Evolutionary conservation across 2,329 filamentous ascomycete genomes (phyloP).

Genomic region (Blastomyces silverae): DNA sequence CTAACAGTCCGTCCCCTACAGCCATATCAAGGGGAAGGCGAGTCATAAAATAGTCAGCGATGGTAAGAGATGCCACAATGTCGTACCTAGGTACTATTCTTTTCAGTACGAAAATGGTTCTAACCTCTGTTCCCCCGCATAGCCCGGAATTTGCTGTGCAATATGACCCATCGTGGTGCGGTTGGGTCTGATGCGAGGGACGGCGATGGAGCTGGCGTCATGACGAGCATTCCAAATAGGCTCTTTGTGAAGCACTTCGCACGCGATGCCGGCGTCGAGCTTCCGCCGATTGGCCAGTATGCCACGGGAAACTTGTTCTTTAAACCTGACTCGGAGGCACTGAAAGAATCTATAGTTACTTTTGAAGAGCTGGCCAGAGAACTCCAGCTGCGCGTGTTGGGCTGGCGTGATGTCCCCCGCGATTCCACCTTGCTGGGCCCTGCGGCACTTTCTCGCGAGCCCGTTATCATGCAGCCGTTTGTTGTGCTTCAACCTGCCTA

Average conservation of each 20-base stretch:
- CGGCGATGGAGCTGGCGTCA: conserved; percentile 96
- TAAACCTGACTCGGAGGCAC: conserved; percentile 85
- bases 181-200: conserved; percentile 97
- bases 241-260: conserved; percentile 99
- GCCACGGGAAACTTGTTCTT: conserved; percentile 97
- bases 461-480: conserved; percentile 90
- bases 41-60: conserved; percentile 99
- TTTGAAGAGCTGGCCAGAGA: conserved; percentile 91
- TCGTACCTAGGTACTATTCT: conserved; percentile 9
- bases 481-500: conserved; percentile 82
- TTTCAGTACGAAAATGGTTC: conserved; percentile 16
- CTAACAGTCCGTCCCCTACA: conserved; percentile 33
- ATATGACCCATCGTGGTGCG: conserved; percentile 99
- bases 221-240: conserved; percentile 97
- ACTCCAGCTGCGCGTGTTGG: conserved; percentile 80
- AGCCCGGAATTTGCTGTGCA: conserved; percentile 93
- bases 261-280: conserved; percentile 76
- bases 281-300: conserved; percentile 87
- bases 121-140: conserved; percentile 29
- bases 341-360: conserved; percentile 82
- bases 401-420: conserved; percentile 91
- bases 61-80: conserved; percentile 54
- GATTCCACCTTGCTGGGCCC: conserved; percentile 91
- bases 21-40: conserved; percentile 92
- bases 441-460: conserved; percentile 87